Evolutionary conservation across 495 filamentous ascomycete genomes (phyloP).

Genomic region (Neurospora sp.): DNA sequence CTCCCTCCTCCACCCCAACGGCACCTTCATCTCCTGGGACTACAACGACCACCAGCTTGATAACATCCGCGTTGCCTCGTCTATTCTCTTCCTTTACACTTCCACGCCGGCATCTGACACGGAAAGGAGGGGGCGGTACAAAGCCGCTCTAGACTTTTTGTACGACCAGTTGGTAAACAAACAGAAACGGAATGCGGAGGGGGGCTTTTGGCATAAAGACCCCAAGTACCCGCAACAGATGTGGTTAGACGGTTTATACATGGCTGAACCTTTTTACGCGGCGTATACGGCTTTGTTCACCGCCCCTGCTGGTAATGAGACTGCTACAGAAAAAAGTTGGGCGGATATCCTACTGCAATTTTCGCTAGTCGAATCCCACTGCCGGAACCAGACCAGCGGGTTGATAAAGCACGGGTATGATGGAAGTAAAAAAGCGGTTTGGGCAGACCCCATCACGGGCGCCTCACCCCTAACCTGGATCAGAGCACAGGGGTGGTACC

Average conservation of each 20-base stretch:
- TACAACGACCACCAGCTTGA: slow-evolving; percentile 37
- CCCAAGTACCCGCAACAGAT: slow-evolving; percentile 46
- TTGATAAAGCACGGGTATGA: too few species aligned
- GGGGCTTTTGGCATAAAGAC: slow-evolving; percentile 45
- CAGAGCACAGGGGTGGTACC: slow-evolving; percentile 50
- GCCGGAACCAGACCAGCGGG: too few species aligned
- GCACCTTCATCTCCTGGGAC: slow-evolving; percentile 30
- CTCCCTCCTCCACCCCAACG: slow-evolving; percentile 25
- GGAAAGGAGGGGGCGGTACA: slow-evolving; percentile 10
- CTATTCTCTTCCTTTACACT: slow-evolving; percentile 36
- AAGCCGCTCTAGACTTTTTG: slow-evolving; percentile 32
- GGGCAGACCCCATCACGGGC: slow-evolving; percentile 45
- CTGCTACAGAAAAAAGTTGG: slow-evolving; percentile 1
- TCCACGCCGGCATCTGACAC: too few species aligned
- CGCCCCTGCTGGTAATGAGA: too few species aligned
- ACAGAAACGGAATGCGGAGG: slow-evolving; percentile 36
- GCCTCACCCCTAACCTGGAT: slow-evolving; percentile 48
- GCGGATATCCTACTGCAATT: slow-evolving; percentile 45
- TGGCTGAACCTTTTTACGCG: slow-evolving; percentile 43
- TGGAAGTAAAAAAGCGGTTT: too few species aligned
- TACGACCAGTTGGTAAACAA: slow-evolving; percentile 33
- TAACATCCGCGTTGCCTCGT: slow-evolving; percentile 39
- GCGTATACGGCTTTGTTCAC: too few species aligned
- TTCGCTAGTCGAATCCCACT: slow-evolving; percentile 41
- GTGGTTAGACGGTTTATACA: slow-evolving; percentile 50